Conservation (phyloP, 2,329 filamentous ascomycete species). For the Colletotrichum sp. region DNA sequence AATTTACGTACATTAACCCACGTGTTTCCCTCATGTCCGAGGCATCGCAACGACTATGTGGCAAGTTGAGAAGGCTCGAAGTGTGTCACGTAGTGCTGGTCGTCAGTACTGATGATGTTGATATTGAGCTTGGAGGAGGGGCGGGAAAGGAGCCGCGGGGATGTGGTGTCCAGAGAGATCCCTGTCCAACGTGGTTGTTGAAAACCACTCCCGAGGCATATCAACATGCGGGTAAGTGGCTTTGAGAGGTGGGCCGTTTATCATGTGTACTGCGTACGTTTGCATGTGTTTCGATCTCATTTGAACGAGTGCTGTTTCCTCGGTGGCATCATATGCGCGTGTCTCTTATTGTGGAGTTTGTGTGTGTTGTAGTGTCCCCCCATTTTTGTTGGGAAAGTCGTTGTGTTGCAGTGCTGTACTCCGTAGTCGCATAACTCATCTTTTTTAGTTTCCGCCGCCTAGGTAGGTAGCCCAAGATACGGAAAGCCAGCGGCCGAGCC, state of each 20-base stretch:
- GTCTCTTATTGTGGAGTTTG: background rate
- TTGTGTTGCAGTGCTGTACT: background rate
- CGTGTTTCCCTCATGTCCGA: background rate
- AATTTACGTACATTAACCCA: background rate
- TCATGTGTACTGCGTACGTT: background rate
- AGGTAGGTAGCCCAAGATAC: background rate
- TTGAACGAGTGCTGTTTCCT: background rate
- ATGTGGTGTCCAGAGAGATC: background rate
- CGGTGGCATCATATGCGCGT: background rate
- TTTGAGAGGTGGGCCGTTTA: background rate
- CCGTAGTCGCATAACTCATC: background rate
- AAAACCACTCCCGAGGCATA: background rate
- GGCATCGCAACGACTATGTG: background rate
- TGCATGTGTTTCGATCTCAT: background rate
- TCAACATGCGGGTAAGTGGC: background rate
- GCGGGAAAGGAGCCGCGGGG: background rate
- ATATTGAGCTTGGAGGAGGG: background rate
- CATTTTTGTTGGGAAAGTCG: background rate
- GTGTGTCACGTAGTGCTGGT: background rate
- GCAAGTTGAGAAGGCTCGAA: background rate
- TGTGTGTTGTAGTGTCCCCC: background rate
- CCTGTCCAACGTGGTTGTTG: background rate
- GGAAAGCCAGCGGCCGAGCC: constrained; percentile 7
- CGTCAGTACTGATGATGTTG: background rate
- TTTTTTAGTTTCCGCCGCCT: background rate